Conservation (phyloP, 192 early-diverging fungal genomes). For the Fimicolochytrium jonesii region DNA sequence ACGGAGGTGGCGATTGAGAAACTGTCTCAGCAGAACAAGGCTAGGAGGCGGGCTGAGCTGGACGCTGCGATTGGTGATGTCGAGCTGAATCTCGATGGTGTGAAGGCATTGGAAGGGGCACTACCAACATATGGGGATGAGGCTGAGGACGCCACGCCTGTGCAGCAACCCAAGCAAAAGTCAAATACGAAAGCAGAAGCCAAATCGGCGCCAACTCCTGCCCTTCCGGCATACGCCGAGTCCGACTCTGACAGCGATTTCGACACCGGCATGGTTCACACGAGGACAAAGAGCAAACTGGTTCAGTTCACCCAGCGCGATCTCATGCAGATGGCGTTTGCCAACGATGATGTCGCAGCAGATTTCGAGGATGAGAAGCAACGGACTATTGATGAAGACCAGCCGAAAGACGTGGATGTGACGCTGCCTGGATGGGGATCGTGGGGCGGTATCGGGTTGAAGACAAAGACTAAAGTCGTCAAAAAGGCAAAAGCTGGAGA, state of each 20-base stretch:
- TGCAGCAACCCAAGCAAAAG: constrained; percentile 7
- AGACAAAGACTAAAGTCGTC: constrained; percentile 60
- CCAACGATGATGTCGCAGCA: constrained; percentile 83
- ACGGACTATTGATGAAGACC: constrained; percentile 63
- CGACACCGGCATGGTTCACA: constrained; percentile 50
- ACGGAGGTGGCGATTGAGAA: constrained; percentile 64
- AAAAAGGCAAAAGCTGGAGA: constrained; percentile 42
- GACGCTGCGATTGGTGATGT: constrained; percentile 52
- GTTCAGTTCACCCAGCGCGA: constrained; percentile 68
- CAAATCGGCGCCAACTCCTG: background rate
- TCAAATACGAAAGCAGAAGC: background rate
- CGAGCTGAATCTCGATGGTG: constrained; percentile 66
- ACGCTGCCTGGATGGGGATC: constrained; percentile 94
- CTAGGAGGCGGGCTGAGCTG: constrained; percentile 23
- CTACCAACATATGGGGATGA: background rate
- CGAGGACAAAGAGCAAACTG: constrained; percentile 35
- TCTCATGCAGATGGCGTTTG: constrained; percentile 90
- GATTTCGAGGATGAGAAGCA: constrained; percentile 88
- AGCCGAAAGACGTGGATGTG: constrained; percentile 72
- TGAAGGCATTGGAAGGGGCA: constrained; percentile 46
- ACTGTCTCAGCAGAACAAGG: constrained; percentile 57
- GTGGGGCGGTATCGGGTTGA: constrained; percentile 70
- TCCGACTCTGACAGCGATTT: constrained; percentile 42
- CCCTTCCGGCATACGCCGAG: constrained; percentile 1
- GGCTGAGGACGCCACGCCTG: background rate